Evolutionary conservation across 306 rosid species (phyloP), one percentile per base, ranked within the genome.

Genomic region (Erythrophleum fordii): DNA sequence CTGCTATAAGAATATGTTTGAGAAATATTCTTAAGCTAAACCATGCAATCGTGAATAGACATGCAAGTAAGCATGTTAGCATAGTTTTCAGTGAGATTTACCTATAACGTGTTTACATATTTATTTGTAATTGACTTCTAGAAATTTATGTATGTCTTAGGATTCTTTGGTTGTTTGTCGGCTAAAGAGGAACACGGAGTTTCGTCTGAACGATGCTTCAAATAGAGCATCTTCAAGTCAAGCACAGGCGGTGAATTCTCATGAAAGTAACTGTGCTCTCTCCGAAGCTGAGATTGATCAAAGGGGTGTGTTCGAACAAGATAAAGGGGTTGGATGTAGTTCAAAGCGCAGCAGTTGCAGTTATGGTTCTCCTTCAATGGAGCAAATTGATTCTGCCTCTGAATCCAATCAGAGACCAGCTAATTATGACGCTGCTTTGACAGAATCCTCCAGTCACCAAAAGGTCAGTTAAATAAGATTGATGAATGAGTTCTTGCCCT

Each of bases 111-210:
- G 42, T 7, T 39, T 39, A 4, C 0, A 39, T 14, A 9, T 16
- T 48, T 16, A 14, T 48, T 48, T 16, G 53, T 14, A 9, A 52
- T 11, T 25, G 16, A 56, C 29, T 22, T 56, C 31, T 22, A 11
- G 3, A 51, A 29, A 20, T 34, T 3, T 8, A 1, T 83, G 0
- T 8, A 2, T 83, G 28, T 79, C 55, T 64, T 82, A 95, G 99
- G 99, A 95, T 86, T 85, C 89, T 39, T 81, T 91, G 88, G 97
- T 95, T 0, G 86, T 95, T 73, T 95, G 97, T 81, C 99, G 97
- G 31, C 95, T 95, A 45, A 88, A 92, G 77, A 95, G 77, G 89
- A 95, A 95, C 85, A 39, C 80, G 6, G 94, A 91, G 18, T 92
- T 95, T 51, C 91, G 84, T 45, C 37, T 61, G 61, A 87, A 51